Percentiles rank a stretch among this genome's conserved stretches.
These are phyloP conservation scores for Plenodomus lindquistii DNA, from an alignment of 2,329 filamentous ascomycete genomes.

Conservation along the genomic window DNA sequence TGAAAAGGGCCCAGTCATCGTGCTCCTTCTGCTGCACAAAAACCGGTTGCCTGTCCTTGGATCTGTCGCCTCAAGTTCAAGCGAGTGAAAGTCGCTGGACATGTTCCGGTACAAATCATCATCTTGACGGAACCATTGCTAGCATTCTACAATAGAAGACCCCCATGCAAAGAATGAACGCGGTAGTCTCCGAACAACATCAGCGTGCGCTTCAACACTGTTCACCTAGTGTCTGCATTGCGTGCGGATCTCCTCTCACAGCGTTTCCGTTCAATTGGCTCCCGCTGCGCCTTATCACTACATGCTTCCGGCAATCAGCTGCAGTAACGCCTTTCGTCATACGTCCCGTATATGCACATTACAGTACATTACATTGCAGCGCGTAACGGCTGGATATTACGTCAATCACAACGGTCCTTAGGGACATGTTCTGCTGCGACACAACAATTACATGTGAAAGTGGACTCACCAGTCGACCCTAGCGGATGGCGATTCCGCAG, in stretches of 20 bases:
- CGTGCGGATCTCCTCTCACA: background rate
- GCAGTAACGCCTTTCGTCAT: slow-evolving; percentile 9
- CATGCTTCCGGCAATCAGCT: slow-evolving; percentile 5
- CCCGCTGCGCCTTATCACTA: slow-evolving; percentile 6
- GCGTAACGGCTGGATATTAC: background rate
- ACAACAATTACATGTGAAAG: slow-evolving; percentile 21
- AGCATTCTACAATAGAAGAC: too few species aligned
- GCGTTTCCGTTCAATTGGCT: slow-evolving; percentile 4
- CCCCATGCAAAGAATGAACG: background rate
- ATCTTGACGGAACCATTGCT: too few species aligned
- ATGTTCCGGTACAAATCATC: too few species aligned
- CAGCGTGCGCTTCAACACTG: too few species aligned
- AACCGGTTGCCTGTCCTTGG: background rate
- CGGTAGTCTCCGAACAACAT: background rate
- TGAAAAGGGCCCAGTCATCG: background rate
- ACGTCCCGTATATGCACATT: slow-evolving; percentile 11
- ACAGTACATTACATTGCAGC: slow-evolving; percentile 7
- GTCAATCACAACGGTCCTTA: slow-evolving; percentile 10
- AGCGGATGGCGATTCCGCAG: background rate
- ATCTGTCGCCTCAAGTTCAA: background rate
- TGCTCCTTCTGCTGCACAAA: background rate
- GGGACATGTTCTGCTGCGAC: slow-evolving; percentile 9
- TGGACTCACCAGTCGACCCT: slow-evolving; percentile 8
- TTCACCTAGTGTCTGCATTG: background rate
- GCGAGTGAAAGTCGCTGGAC: too few species aligned